Evolutionary conservation across 2,329 filamentous ascomycete genomes (phyloP), one percentile per base, ranked within the genome.

Genomic region (Berkeleyomyces rouxiae): DNA sequence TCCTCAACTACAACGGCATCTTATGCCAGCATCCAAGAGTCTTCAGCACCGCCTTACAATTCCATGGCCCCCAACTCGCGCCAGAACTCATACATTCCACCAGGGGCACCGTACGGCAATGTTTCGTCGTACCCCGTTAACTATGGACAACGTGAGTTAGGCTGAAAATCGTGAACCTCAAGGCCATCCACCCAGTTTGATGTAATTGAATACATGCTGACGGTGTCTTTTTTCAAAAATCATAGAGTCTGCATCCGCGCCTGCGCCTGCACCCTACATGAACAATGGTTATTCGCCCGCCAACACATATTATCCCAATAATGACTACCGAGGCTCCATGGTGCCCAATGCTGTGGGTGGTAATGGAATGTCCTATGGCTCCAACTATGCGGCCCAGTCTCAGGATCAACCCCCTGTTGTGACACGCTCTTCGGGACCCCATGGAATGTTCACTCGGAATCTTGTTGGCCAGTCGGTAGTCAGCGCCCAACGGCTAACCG

Each of bases 381-480:
- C 49, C 31, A 31, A 67, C 65, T 69, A 75, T 70, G 69, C 69
- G 40, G 67, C 61, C 9, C 58, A 61, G 4, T 58, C 63, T 7
- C 65, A 62, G 13, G 70, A 72, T 57, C 49, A 55, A 13, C 49
- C 49, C 9, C 71, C 73, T 37, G 64, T 64, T 49, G 69, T 70
- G 63, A 62, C 67, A 59, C 71, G 72, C 11, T 67, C 72, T 16
- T 59, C 79, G 72, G 78, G 79, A 59, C 84, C 85, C 0, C 84
- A 84, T 44, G 89, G 88, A 63, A 95, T 95, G 89, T 96, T 92
- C 71, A 96, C 91, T 0, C 79, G 92, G 61, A 99, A 97, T 70
- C 80, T 99, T 7, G 97, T 99, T 66, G 93, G 93, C 1, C 95
- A 88, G 71, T 77, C 96, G 60, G 86, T 89, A 4, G 90, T 91